Evolutionary conservation across 176 grass and related monocot genomes (phyloP), one percentile per base, ranked within the genome.

Genomic region (Lolium perenne): DNA sequence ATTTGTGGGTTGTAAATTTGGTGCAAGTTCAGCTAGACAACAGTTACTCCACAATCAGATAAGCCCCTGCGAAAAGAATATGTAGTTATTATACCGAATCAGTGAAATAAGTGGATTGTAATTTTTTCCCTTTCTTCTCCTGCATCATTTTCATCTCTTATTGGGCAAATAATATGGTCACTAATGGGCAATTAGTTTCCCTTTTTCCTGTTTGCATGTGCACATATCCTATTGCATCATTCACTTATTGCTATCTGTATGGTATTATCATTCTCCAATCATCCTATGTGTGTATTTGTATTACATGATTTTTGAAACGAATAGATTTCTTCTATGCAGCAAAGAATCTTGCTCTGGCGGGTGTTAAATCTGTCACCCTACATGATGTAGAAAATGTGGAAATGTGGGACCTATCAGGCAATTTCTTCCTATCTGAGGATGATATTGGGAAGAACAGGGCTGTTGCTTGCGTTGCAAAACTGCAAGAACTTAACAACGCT

Each of bases 321-420:
- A 86, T 55, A 48, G 38, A 54, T 70, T 85, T 75, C 22, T 61
- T 55, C 62, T 38, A 63, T 90, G 70, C 94, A 96, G 94, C 94
- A 66, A 96, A 96, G 89, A 96, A 96, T 83, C 85, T 96, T 85
- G 82, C 90, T 88, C 87, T 96, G 68, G 91, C 89, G 16, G 94
- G 94, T 69, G 87, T 96, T 78, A 93, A 91, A 79, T 93, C 91
- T 83, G 46, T 97, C 54, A 94, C 91, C 63, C 78, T 97, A 62
- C 94, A 97, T 81, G 94, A 97, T 83, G 74, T 29, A 13, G 69
- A 75, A 82, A 90, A 86, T 91, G 91, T 91, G 41, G 91, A 93
- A 75, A 85, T 93, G 87, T 91, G 84, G 81, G 94, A 97, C 79
- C 53, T 97, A 84, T 97, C 94, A 14, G 76, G 89, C 69, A 97